Percentiles rank a stretch among this genome's conserved stretches.
Evolutionary conservation across 805 yeast genomes (phyloP).

Genomic region (Kodamaea lidongshanica): DNA sequence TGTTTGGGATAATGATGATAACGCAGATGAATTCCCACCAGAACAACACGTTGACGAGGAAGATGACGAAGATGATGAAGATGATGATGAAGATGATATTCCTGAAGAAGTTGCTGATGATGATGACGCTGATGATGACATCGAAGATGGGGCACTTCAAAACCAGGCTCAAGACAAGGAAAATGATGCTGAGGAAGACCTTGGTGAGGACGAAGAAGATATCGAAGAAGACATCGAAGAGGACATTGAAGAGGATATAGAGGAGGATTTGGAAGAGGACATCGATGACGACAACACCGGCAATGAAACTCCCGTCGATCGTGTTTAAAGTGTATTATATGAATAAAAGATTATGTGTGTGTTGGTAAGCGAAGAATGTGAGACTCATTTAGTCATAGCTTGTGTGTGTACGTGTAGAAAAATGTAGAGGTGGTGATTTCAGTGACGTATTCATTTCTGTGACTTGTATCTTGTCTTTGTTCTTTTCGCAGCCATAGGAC

Average conservation of each 20-base stretch:
- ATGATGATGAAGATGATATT: constrained; percentile 21
- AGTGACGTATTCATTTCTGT: constrained; percentile 1
- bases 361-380: too few relatives aligned
- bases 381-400: too few relatives aligned
- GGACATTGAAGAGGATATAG: constrained; percentile 12
- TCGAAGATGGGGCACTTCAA: constrained; percentile 4
- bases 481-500: constrained; percentile 1
- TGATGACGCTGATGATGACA: constrained; percentile 13
- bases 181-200: constrained; percentile 32
- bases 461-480: constrained; percentile 1
- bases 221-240: constrained; percentile 18
- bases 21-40: constrained; percentile 68
- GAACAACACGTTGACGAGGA: constrained; percentile 55
- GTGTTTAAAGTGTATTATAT: constrained; percentile 6
- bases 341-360: too few relatives aligned
- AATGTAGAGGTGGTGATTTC: too few relatives aligned
- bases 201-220: constrained; percentile 23
- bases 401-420: too few relatives aligned
- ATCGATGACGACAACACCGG: constrained; percentile 11
- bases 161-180: constrained; percentile 9
- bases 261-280: constrained; percentile 13
- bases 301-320: constrained; percentile 13
- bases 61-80: constrained; percentile 27
- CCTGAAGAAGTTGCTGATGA: constrained; percentile 15
- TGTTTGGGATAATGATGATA: constrained; percentile 84